These are phyloP conservation scores for Trichoderma sp. DNA, from an alignment of 2,329 filamentous ascomycete genomes.

Conservation along the genomic window DNA sequence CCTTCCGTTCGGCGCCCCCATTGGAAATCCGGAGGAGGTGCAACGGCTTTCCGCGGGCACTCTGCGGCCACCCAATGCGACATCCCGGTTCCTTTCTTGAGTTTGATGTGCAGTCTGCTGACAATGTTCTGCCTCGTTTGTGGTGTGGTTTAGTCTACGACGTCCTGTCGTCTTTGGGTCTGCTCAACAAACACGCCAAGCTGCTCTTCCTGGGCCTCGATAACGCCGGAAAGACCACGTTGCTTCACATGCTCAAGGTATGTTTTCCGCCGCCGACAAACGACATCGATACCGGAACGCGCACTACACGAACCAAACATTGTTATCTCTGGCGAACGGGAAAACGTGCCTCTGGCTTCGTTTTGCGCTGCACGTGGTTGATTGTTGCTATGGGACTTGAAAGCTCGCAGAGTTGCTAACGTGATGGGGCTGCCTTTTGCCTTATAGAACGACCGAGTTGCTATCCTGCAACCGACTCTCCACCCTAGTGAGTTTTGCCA, in stretches of 20 bases:
- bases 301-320: not conserved
- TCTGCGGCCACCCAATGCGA: not conserved
- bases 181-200: slow-evolving; percentile 96
- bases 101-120: not conserved
- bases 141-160: slow-evolving; percentile 67
- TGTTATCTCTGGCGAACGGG: not conserved
- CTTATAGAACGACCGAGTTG: slow-evolving; percentile 85
- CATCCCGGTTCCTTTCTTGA: too few relatives aligned
- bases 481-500: slow-evolving; percentile 72
- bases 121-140: not conserved
- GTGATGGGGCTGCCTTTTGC: slow-evolving; percentile 18
- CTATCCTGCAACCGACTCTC: slow-evolving; percentile 85
- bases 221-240: slow-evolving; percentile 91
- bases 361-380: not conserved
- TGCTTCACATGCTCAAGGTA: slow-evolving; percentile 95
- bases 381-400: not conserved
- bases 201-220: slow-evolving; percentile 90
- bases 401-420: slow-evolving; percentile 33
- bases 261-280: slow-evolving; percentile 36
- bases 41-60: not conserved
- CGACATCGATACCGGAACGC: not conserved
- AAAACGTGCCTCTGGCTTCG: not conserved
- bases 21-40: too few relatives aligned
- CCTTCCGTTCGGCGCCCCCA: not conserved
- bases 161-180: slow-evolving; percentile 80